These are phyloP conservation scores for Gymnopilus dilepis DNA, from an alignment of 768 basidiomycete genomes.

Conservation along the genomic window DNA sequence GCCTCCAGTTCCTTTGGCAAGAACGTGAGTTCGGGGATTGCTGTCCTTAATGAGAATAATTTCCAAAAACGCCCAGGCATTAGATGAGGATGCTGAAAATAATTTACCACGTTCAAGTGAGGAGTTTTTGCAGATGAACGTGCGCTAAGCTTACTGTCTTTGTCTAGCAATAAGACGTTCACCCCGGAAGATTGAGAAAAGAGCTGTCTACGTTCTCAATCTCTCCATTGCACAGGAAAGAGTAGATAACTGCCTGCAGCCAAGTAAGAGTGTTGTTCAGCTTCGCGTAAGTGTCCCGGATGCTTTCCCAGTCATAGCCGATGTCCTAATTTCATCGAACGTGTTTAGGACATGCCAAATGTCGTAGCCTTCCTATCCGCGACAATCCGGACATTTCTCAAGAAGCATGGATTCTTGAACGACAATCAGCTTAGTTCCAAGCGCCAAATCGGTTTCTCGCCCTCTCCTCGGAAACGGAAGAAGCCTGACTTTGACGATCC, in stretches of 20 bases:
- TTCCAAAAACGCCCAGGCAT: slow-evolving; percentile 50
- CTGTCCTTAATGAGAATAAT: background rate
- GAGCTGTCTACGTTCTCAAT: slow-evolving; percentile 85
- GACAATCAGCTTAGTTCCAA: slow-evolving; percentile 24
- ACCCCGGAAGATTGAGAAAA: slow-evolving; percentile 78
- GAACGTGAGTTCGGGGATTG: slow-evolving; percentile 51
- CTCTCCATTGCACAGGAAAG: slow-evolving; percentile 66
- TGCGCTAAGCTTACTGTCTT: slow-evolving; percentile 19
- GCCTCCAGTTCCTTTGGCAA: slow-evolving; percentile 73
- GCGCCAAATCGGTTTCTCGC: slow-evolving; percentile 27
- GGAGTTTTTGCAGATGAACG: slow-evolving; percentile 12
- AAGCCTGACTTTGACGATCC: slow-evolving; percentile 45
- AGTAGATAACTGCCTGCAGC: slow-evolving; percentile 82
- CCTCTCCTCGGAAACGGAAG: slow-evolving; percentile 58
- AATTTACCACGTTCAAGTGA: slow-evolving; percentile 49
- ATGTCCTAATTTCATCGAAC: slow-evolving; percentile 10
- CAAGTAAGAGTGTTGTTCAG: slow-evolving; percentile 71
- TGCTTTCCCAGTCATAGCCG: slow-evolving; percentile 14
- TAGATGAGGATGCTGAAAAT: slow-evolving; percentile 66
- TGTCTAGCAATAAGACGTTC: slow-evolving; percentile 65
- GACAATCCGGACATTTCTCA: slow-evolving; percentile 66
- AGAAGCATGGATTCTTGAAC: slow-evolving; percentile 60
- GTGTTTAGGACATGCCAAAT: slow-evolving; percentile 58
- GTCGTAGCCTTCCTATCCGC: slow-evolving; percentile 62
- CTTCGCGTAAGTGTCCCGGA: slow-evolving; percentile 57